Conservation (phyloP, 768 basidiomycete genomes). For the Dacryopinax primogenitus region DNA sequence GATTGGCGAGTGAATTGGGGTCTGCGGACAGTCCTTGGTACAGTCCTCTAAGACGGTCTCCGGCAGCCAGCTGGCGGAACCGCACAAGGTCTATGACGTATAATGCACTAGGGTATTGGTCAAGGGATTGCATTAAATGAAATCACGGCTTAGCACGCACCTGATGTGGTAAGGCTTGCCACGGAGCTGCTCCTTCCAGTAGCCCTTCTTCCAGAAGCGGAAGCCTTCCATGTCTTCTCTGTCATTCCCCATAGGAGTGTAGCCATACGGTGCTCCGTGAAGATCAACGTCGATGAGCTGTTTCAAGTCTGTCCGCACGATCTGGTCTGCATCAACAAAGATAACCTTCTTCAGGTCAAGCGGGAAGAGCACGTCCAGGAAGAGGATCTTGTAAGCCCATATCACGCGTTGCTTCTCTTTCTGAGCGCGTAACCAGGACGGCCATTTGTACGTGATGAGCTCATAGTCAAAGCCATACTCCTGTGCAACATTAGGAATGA, state of each 20-base stretch:
- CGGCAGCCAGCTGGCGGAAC: conserved; percentile 73
- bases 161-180: conserved; percentile 92
- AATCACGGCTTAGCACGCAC: conserved; percentile 31
- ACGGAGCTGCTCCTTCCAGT: conserved; percentile 78
- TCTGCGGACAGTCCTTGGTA: conserved; percentile 92
- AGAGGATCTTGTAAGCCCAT: conserved; percentile 99
- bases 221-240: conserved; percentile 94
- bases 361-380: conserved; percentile 96
- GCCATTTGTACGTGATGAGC: conserved; percentile 98
- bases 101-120: conserved; percentile 48
- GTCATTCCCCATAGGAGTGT: conserved; percentile 95
- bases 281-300: conserved; percentile 89
- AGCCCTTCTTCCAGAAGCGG: conserved; percentile 96
- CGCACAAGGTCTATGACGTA: conserved; percentile 92
- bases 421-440: conserved; percentile 91
- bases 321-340: conserved; percentile 96
- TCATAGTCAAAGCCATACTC: conserved; percentile 94
- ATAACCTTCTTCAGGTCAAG: conserved; percentile 99
- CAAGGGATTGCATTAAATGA: neutral
- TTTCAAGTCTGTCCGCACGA: conserved; percentile 89
- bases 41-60: conserved; percentile 71
- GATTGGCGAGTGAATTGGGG: conserved; percentile 82
- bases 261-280: conserved; percentile 86
- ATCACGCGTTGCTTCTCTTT: conserved; percentile 97
- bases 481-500: conserved; percentile 82